These are phyloP conservation scores for Glycyrrhiza uralensis DNA, from an alignment of 306 rosid species.

Conservation along the genomic window DNA sequence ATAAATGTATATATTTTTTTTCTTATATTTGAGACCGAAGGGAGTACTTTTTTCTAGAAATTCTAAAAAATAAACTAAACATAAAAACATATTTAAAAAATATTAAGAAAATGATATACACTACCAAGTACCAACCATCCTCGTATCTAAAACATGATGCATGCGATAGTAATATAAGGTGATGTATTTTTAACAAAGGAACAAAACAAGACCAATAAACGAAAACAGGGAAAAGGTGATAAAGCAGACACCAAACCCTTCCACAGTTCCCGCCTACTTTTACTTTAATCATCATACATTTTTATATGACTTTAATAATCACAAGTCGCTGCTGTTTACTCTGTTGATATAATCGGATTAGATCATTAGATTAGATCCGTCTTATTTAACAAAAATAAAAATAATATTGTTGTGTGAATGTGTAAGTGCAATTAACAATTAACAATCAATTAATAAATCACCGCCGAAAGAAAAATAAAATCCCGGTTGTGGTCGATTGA, in stretches of 20 bases:
- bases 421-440: neutral
- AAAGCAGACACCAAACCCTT: conserved; percentile 3
- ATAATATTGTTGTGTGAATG: neutral
- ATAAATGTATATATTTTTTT: too few relatives aligned
- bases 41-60: too few relatives aligned
- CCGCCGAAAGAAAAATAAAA: neutral
- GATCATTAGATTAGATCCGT: neutral
- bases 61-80: too few relatives aligned
- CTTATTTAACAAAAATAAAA: neutral
- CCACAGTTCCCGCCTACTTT: neutral
- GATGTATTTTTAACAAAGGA: neutral
- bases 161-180: too few relatives aligned
- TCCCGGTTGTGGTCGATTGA: neutral
- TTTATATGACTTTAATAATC: neutral
- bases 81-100: too few relatives aligned
- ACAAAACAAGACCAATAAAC: conserved; percentile 3
- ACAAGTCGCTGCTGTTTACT: neutral
- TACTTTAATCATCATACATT: neutral
- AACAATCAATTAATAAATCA: neutral
- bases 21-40: too few relatives aligned
- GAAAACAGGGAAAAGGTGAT: neutral
- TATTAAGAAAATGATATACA: too few relatives aligned
- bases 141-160: too few relatives aligned
- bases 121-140: too few relatives aligned
- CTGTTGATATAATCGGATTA: neutral